Evolutionary conservation across 257 asterid species (phyloP).

Genomic region (Fraxinus americana): DNA sequence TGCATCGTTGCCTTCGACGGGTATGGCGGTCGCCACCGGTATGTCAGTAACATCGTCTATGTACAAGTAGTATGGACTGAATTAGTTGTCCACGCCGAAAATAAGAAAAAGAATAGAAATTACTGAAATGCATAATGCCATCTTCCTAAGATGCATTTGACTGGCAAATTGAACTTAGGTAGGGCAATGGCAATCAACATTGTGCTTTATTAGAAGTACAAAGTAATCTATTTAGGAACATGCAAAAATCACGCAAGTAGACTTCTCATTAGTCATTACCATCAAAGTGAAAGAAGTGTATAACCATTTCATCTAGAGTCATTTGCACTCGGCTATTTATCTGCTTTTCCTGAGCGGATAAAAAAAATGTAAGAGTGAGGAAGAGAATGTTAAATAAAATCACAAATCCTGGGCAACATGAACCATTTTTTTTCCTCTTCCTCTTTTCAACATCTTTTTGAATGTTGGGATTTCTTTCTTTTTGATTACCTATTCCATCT

Average conservation of each 20-base stretch:
- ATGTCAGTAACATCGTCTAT: too few species aligned
- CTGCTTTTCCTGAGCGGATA: conserved; percentile 40
- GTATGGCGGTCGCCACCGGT: too few species aligned
- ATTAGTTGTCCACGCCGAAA: background rate
- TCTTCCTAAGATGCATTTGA: background rate
- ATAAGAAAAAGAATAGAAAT: background rate
- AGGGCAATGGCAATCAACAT: background rate
- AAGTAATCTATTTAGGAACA: background rate
- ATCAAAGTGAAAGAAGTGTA: conserved; percentile 87
- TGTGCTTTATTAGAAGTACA: background rate
- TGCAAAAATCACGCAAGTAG: conserved; percentile 13
- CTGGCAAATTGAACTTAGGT: background rate
- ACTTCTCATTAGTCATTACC: conserved; percentile 50
- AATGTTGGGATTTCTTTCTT: conserved; percentile 29
- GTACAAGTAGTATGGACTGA: too few species aligned
- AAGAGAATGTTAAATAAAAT: conserved; percentile 25
- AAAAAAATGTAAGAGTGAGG: conserved; percentile 16
- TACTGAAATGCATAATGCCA: background rate
- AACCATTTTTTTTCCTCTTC: conserved; percentile 71
- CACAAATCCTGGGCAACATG: conserved; percentile 32
- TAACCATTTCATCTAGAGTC: conserved; percentile 82
- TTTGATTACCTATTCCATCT: conserved; percentile 25
- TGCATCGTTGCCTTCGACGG: too few species aligned
- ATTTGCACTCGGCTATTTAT: conserved; percentile 72
- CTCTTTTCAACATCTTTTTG: conserved; percentile 51